A percentile compares a stretch with the other conserved stretches of the same genome.
Conservation (phyloP, 2,329 filamentous ascomycete genomes). For the Pseudocercospora cruenta region DNA sequence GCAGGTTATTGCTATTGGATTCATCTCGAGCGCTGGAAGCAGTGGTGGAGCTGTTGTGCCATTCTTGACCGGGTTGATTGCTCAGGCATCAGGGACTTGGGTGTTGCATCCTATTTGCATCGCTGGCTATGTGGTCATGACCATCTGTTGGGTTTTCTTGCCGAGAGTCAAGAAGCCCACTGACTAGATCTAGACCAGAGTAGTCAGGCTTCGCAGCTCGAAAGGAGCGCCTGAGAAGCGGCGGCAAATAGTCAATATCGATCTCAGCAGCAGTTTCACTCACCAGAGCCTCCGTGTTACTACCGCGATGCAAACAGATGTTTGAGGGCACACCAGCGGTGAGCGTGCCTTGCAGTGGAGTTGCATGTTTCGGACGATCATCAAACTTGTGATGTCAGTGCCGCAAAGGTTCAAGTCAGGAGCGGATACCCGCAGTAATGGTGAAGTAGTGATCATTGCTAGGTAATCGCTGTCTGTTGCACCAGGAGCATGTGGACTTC, state of each 20-base stretch:
- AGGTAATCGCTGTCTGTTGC: too few relatives aligned
- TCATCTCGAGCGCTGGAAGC: conserved; percentile 71
- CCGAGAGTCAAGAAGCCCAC: conserved; percentile 58
- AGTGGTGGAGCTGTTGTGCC: conserved; percentile 70
- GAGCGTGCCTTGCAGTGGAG: not conserved
- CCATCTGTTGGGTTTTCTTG: conserved; percentile 65
- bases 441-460: too few relatives aligned
- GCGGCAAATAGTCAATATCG: not conserved
- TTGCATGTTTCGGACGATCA: not conserved
- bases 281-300: too few relatives aligned
- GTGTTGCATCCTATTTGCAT: conserved; percentile 70
- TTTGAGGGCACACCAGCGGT: not conserved
- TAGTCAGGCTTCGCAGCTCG: too few relatives aligned
- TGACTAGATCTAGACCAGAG: not conserved
- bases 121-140: conserved; percentile 66
- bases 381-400: conserved; percentile 1
- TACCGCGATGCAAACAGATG: not conserved
- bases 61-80: conserved; percentile 67
- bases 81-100: conserved; percentile 65
- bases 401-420: not conserved
- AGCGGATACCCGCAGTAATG: not conserved
- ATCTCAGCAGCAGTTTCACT: not conserved
- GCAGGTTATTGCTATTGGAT: conserved; percentile 65
- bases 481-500: too few relatives aligned
- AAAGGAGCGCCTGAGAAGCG: too few relatives aligned